phyloP scores from a whole-genome alignment of 2,329 filamentous ascomycete species.

The Pseudocercospora ulei region DNA sequence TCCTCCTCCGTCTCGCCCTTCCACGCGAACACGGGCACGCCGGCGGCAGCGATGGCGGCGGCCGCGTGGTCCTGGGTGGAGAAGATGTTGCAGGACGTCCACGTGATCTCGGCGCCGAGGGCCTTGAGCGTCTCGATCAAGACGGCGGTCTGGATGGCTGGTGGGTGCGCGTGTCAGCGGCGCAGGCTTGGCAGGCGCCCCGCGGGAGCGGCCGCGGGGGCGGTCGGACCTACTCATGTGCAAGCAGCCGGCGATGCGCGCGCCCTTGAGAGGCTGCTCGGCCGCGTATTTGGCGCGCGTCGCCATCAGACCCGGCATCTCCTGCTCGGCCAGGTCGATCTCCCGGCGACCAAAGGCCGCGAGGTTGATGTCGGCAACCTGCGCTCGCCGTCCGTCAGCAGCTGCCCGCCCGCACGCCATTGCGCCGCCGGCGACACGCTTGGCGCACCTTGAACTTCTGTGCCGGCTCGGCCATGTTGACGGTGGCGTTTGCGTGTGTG shows the following conservation, averaged over 20 bases:
- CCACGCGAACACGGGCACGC: constrained; percentile 78
- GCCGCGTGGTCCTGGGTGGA: constrained; percentile 97
- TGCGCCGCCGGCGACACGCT: background rate
- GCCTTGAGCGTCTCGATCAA: constrained; percentile 94
- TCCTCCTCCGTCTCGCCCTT: constrained; percentile 97
- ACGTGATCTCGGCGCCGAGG: constrained; percentile 96
- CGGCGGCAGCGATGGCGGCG: constrained; percentile 86
- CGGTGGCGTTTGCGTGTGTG: constrained; percentile 22
- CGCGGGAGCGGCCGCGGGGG: constrained; percentile 1
- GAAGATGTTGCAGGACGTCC: constrained; percentile 99
- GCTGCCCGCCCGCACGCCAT: background rate
- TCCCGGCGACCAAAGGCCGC: constrained; percentile 98
- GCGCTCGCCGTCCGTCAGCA: constrained; percentile 11
- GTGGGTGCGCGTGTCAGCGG: constrained; percentile 17
- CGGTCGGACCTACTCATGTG: constrained; percentile 68
- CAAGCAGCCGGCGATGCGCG: constrained; percentile 92
- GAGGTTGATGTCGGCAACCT: constrained; percentile 86
- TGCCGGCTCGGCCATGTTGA: constrained; percentile 63
- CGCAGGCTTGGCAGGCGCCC: background rate
- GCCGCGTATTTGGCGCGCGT: constrained; percentile 82
- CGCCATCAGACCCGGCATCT: constrained; percentile 95
- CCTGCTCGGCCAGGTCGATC: constrained; percentile 87
- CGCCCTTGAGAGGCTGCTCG: constrained; percentile 89
- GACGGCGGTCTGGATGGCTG: constrained; percentile 94
- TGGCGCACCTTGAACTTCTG: constrained; percentile 81